phyloP scores from a whole-genome alignment of 345 rosid genomes.

The Cardamine chenopodiifolia region DNA sequence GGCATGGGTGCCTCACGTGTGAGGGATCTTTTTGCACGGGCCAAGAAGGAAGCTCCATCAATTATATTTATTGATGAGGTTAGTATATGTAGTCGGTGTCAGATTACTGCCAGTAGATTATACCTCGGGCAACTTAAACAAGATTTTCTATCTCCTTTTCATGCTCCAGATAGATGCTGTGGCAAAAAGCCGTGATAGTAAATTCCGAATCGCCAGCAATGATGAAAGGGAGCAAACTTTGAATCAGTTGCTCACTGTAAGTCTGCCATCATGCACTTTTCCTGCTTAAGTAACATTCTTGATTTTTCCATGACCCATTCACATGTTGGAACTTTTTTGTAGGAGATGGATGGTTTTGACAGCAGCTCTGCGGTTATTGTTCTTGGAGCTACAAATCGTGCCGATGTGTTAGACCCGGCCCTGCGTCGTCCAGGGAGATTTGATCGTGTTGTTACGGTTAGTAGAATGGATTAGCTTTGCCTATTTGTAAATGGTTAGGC shows the following conservation, averaged over 20 bases:
- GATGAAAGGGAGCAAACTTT: conserved; percentile 98
- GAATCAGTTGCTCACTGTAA: conserved; percentile 95
- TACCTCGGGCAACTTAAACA: background rate
- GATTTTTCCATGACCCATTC: background rate
- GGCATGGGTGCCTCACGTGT: conserved; percentile 99
- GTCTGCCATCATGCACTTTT: conserved; percentile 24
- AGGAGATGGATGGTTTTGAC: conserved; percentile 99
- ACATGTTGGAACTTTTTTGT: conserved; percentile 31
- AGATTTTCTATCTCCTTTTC: conserved; percentile 9
- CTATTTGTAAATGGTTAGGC: background rate
- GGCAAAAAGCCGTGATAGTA: conserved; percentile 97
- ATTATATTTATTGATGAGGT: conserved; percentile 97
- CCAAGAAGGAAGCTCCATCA: conserved; percentile 97
- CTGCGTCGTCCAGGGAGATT: conserved; percentile 98
- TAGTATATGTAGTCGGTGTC: conserved; percentile 13
- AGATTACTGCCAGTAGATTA: background rate
- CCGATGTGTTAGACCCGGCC: conserved; percentile 96
- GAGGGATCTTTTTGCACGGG: conserved; percentile 92
- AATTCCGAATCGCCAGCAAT: conserved; percentile 79
- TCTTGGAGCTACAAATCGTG: conserved; percentile 97
- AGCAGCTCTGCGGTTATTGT: conserved; percentile 92
- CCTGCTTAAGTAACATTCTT: background rate
- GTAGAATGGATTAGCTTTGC: conserved; percentile 40
- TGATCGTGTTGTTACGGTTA: conserved; percentile 90
- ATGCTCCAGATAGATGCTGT: conserved; percentile 90